A percentile compares a stretch with the other conserved stretches of the same genome.
These are phyloP conservation scores for Talaromyces ruber DNA, from an alignment of 495 filamentous ascomycete species.

Conservation along the genomic window DNA sequence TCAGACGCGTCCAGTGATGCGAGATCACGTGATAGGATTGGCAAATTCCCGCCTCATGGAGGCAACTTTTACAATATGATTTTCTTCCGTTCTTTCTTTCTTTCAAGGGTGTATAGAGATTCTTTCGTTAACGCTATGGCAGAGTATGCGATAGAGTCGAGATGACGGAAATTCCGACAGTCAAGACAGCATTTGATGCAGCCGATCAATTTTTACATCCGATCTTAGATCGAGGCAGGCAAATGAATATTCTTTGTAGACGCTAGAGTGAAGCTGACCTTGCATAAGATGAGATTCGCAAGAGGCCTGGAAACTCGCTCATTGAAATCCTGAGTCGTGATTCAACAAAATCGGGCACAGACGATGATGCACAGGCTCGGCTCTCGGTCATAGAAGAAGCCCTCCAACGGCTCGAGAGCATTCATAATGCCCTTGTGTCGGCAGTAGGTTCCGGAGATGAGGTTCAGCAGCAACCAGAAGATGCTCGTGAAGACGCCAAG, in stretches of 20 bases:
- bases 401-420: constrained; percentile 24
- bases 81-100: background rate
- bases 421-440: constrained; percentile 30
- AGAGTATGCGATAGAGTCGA: constrained; percentile 5
- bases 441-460: constrained; percentile 11
- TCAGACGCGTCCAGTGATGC: constrained; percentile 10
- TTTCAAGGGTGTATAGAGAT: background rate
- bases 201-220: constrained; percentile 34
- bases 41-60: background rate
- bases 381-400: constrained; percentile 25
- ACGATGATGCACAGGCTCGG: constrained; percentile 3
- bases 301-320: constrained; percentile 25
- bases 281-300: constrained; percentile 29
- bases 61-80: background rate
- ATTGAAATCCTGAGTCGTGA: constrained; percentile 24
- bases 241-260: constrained; percentile 8
- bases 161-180: constrained; percentile 20
- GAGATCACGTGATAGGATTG: constrained; percentile 15
- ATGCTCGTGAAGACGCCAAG: constrained; percentile 34
- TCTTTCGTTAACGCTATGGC: background rate
- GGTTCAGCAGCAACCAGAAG: constrained; percentile 9
- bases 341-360: background rate
- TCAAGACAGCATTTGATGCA: constrained; percentile 25
- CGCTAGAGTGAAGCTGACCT: constrained; percentile 20
- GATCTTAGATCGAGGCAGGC: constrained; percentile 36